Evolutionary conservation across 164 flowering plant genomes (phyloP), one percentile per base, ranked within the genome.

Genomic region (Dillenia turbinata): DNA sequence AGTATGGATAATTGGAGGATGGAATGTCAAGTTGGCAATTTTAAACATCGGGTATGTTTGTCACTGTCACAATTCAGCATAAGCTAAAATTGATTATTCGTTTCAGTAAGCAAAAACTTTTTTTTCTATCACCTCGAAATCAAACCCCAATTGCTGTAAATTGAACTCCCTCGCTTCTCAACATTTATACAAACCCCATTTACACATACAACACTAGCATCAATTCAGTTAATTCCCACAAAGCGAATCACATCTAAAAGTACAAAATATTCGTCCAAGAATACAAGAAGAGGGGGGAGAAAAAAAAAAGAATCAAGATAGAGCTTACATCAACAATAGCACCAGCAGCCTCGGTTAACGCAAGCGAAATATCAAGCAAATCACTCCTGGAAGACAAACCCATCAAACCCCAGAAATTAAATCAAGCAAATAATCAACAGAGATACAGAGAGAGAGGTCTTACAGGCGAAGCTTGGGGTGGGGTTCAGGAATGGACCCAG

Each of bases 311-410:
- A 22, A 12, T 14, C 8, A 44, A 48, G 16, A 12, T 49, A 24
- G 53, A n/a, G 67, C 88, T 76, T 68, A 89, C 96, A 74, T 94
- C 98, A 62, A 94, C 79, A 56, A 94, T 87, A 54, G 96, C 98
- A 50, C 97, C 98, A 52, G 91, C 95, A 52, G 95, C 98, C 68
- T 91, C 97, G 7, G 91, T 90, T 19, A 94, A 78, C 8, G 85
- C 68, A 1, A 95, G 95, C 9, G 98, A 87, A 65, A 94, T 87
- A 60, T 94, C 96, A 40, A 94, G 84, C 81, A 91, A 82, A 82
- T 94, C 96, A 48, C 85, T 73, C 79, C 98, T 94, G 71, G 53
- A 67, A 56, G 49, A n/a, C 3, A 52, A 50, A 59, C 12, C 13
- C 11, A 47, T 26, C 11, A 6, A 22, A 33, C 33, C 24, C 50